phyloP scores from a whole-genome alignment of 208 protist species.

The Trypanosomatidae sp. region DNA sequence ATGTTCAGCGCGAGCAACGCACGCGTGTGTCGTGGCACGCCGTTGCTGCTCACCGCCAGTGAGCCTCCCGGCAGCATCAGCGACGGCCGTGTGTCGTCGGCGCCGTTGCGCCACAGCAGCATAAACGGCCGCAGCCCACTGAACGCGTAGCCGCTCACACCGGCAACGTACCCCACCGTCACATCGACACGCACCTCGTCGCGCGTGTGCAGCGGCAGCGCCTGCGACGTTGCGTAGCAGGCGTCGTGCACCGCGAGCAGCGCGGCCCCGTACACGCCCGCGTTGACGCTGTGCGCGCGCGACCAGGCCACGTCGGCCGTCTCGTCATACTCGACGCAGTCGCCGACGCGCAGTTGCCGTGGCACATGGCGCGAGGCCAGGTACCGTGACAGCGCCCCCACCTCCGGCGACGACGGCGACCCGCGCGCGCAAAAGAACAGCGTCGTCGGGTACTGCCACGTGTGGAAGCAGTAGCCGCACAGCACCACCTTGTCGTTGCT shows the following conservation, averaged over 20 bases:
- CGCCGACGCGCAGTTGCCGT: slow-evolving; percentile 21
- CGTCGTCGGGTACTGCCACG: slow-evolving; percentile 59
- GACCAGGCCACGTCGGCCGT: slow-evolving; percentile 53
- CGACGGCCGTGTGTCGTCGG: slow-evolving; percentile 12
- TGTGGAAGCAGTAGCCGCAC: slow-evolving; percentile 66
- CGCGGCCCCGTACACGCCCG: slow-evolving; percentile 20
- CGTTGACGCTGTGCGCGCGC: slow-evolving; percentile 51
- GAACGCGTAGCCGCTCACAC: slow-evolving; percentile 62
- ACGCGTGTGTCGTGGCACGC: slow-evolving; percentile 48
- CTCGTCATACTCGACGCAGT: slow-evolving; percentile 70
- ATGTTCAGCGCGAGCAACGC: slow-evolving; percentile 38
- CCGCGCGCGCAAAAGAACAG: slow-evolving; percentile 43
- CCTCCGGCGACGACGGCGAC: slow-evolving; percentile 2
- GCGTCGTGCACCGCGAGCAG: slow-evolving; percentile 35
- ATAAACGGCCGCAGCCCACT: slow-evolving; percentile 58
- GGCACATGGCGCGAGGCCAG: slow-evolving; percentile 43
- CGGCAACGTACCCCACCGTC: slow-evolving; percentile 41
- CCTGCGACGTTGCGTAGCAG: slow-evolving; percentile 45
- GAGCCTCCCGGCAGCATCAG: slow-evolving; percentile 26
- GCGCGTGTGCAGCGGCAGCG: slow-evolving; percentile 20
- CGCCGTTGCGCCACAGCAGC: slow-evolving; percentile 44
- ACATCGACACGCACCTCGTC: slow-evolving; percentile 48
- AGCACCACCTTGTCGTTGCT: slow-evolving; percentile 42
- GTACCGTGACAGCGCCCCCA: slow-evolving; percentile 28
- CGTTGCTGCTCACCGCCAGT: slow-evolving; percentile 40